Evolutionary conservation across 352 stramenopile genomes (phyloP), one percentile per base, ranked within the genome.

Genomic region (Aphanomyces astaci): DNA sequence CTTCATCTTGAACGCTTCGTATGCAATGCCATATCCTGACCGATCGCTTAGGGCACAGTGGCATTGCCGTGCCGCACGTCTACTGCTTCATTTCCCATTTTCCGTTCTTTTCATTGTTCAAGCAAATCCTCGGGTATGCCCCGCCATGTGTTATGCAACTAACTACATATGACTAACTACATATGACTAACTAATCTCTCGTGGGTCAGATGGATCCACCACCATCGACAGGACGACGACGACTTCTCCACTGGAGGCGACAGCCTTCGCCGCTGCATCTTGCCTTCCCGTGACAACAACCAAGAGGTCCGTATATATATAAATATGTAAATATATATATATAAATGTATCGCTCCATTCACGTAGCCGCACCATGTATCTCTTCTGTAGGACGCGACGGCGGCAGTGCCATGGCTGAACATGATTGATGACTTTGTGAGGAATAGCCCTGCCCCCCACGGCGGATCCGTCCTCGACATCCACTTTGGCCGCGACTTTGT

Each of bases 101-200:
- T 66, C 79, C 85, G 15, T 88, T 90, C 70, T 89, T 93, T 70
- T 88, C 82, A 54, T 76, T 93, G 9, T 90, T 92, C 59, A 90
- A 89, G 48, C 79, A 89, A 46, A 66, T 90, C 63, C 73, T 89
- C 52, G 88, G 76, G 80, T 88, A 75, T n/a, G n/a, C n/a, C n/a
- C n/a, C n/a, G n/a, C n/a, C n/a, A n/a, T n/a, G n/a, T n/a, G n/a
- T n/a, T n/a, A n/a, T n/a, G n/a, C n/a, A n/a, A n/a, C n/a, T n/a
- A n/a, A n/a, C n/a, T n/a, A n/a, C n/a, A n/a, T n/a, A n/a, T n/a
- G n/a, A n/a, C n/a, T n/a, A n/a, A n/a, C n/a, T n/a, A n/a, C n/a
- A n/a, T n/a, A n/a, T n/a, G n/a, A n/a, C n/a, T n/a, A n/a, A n/a
- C n/a, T n/a, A n/a, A n/a, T n/a, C 43, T 2, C 52, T 57, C 43